These are phyloP conservation scores for Metschnikowia aberdeeniae DNA, from an alignment of 805 yeast genomes.

Conservation along the genomic window DNA sequence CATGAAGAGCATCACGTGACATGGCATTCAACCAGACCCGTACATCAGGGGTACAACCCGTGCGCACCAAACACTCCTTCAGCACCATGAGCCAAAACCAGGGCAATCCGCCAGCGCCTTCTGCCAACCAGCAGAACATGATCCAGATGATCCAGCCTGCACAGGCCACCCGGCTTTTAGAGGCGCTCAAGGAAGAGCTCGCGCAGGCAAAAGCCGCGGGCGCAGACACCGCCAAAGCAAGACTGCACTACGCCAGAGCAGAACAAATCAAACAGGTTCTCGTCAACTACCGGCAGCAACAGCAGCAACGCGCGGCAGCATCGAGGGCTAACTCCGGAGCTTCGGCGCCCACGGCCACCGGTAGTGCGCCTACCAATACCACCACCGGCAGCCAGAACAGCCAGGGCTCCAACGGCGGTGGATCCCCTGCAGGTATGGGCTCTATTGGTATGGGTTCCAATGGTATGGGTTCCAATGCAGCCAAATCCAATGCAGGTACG, in stretches of 20 bases:
- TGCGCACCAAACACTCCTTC: neutral
- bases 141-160: slow-evolving; percentile 37
- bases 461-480: too few relatives aligned
- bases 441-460: too few relatives aligned
- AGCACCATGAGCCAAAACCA: slow-evolving; percentile 15
- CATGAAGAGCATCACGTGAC: too few relatives aligned
- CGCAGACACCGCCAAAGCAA: slow-evolving; percentile 43
- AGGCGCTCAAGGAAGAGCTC: slow-evolving; percentile 54
- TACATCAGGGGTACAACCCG: neutral
- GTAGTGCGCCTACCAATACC: neutral
- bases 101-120: slow-evolving; percentile 7
- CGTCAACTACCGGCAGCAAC: slow-evolving; percentile 50
- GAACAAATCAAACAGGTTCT: slow-evolving; percentile 59
- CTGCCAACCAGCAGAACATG: slow-evolving; percentile 12
- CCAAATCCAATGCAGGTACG: too few relatives aligned
- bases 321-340: slow-evolving; percentile 6
- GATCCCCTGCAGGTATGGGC: too few relatives aligned
- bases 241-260: slow-evolving; percentile 59
- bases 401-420: too few relatives aligned
- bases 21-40: too few relatives aligned
- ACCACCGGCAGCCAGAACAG: too few relatives aligned
- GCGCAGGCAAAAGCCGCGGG: slow-evolving; percentile 61
- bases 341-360: neutral
- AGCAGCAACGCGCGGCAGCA: slow-evolving; percentile 33
- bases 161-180: slow-evolving; percentile 56